Evolutionary conservation across 768 basidiomycete genomes (phyloP).

Genomic region (Rubroboletus satanas): DNA sequence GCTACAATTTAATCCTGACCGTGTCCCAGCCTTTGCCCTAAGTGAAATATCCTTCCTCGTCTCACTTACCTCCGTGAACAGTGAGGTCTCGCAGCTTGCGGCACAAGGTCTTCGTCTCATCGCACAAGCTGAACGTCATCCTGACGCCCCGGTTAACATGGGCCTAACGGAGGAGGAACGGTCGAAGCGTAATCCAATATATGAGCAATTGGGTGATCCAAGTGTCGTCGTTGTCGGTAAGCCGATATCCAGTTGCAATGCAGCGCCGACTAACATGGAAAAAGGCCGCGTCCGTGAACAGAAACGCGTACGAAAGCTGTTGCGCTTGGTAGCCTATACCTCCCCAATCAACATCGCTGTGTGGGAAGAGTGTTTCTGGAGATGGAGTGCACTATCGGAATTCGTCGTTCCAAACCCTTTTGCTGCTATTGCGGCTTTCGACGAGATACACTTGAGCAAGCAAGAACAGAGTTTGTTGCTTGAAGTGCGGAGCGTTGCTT

Average conservation of each 20-base stretch:
- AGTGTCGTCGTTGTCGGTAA: slow-evolving; percentile 64
- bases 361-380: slow-evolving; percentile 79
- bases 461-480: slow-evolving; percentile 36
- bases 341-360: slow-evolving; percentile 69
- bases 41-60: slow-evolving; percentile 73
- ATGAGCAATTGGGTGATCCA: slow-evolving; percentile 77
- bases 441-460: slow-evolving; percentile 32
- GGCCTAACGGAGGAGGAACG: slow-evolving; percentile 56
- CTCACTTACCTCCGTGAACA: slow-evolving; percentile 66
- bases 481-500: slow-evolving; percentile 31
- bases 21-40: slow-evolving; percentile 61
- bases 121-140: slow-evolving; percentile 62
- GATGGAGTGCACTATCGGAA: slow-evolving; percentile 67
- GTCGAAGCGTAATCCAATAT: slow-evolving; percentile 67
- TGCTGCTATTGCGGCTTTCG: slow-evolving; percentile 33
- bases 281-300: slow-evolving; percentile 75
- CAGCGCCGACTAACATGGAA: slow-evolving; percentile 3
- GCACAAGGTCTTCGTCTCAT: slow-evolving; percentile 66
- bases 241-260: slow-evolving; percentile 20
- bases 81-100: slow-evolving; percentile 61
- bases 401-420: slow-evolving; percentile 42
- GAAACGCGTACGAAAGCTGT: slow-evolving; percentile 70
- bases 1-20: slow-evolving; percentile 49
- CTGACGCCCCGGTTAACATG: slow-evolving; percentile 49
- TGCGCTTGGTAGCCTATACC: slow-evolving; percentile 61